Evolutionary conservation across 2,329 filamentous ascomycete genomes (phyloP).

Genomic region (Aureobasidium sp.): DNA sequence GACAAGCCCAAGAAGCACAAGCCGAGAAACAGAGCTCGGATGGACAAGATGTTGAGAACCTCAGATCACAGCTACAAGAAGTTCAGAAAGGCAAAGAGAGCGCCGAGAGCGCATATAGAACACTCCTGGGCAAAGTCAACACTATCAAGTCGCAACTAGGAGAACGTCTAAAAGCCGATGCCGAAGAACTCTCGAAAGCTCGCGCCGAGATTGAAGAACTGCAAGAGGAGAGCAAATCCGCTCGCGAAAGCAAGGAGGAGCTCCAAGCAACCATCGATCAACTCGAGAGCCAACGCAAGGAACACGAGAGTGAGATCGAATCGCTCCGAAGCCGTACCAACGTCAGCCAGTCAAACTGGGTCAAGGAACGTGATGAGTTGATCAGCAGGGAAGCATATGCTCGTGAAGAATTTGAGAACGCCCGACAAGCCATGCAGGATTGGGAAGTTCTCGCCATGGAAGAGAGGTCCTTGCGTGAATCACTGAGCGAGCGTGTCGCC

Average conservation of each 20-base stretch:
- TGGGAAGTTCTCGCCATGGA: slow-evolving; percentile 99
- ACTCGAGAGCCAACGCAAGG: slow-evolving; percentile 60
- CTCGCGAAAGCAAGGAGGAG: slow-evolving; percentile 40
- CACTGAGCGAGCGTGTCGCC: slow-evolving; percentile 64
- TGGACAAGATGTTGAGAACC: background rate
- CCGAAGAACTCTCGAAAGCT: slow-evolving; percentile 76
- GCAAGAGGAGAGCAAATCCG: slow-evolving; percentile 23
- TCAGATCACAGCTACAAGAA: slow-evolving; percentile 31
- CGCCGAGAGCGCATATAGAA: slow-evolving; percentile 84
- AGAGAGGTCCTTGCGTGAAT: slow-evolving; percentile 85
- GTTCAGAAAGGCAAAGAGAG: slow-evolving; percentile 48
- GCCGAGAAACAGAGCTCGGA: background rate
- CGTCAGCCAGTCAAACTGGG: slow-evolving; percentile 88
- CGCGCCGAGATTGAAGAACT: slow-evolving; percentile 60
- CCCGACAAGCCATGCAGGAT: slow-evolving; percentile 93
- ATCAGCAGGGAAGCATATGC: slow-evolving; percentile 65
- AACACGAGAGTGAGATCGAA: slow-evolving; percentile 67
- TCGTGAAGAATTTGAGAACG: slow-evolving; percentile 80
- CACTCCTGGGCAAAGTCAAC: slow-evolving; percentile 77
- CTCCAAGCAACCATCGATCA: slow-evolving; percentile 56
- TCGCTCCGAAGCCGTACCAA: slow-evolving; percentile 74
- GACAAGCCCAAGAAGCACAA: background rate
- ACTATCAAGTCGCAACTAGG: slow-evolving; percentile 88
- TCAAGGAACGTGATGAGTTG: slow-evolving; percentile 85
- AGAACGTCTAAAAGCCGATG: slow-evolving; percentile 82